A percentile compares a stretch with the other conserved stretches of the same genome.
Evolutionary conservation across 805 yeast genomes (phyloP).

Genomic region (Helenozyma rhizophorensis): DNA sequence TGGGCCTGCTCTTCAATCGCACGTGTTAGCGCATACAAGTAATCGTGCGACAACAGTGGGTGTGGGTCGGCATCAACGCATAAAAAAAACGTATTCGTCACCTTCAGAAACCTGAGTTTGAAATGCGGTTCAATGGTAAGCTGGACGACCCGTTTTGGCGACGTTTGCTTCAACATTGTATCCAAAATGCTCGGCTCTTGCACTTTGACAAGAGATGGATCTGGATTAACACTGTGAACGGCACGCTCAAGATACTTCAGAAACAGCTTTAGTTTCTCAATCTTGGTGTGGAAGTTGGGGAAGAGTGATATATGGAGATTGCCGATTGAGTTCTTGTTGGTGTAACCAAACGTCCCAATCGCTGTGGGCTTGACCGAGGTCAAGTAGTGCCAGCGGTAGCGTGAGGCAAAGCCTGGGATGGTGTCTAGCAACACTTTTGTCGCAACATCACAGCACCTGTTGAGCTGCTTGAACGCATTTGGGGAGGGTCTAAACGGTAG

Average conservation of each 20-base stretch:
- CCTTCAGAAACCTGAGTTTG: conserved; percentile 4
- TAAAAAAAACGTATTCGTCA: conserved; percentile 11
- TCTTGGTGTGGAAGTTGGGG: conserved; percentile 10
- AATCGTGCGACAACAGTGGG: conserved; percentile 2
- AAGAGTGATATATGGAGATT: conserved; percentile 16
- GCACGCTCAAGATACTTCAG: conserved; percentile 3
- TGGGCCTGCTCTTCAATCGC: conserved; percentile 9
- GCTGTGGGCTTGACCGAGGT: conserved; percentile 2
- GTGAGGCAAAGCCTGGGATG: conserved; percentile 3
- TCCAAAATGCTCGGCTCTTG: conserved; percentile 4
- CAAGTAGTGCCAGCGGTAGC: conserved; percentile 5
- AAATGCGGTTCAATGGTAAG: conserved; percentile 2
- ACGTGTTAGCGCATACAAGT: conserved; percentile 8
- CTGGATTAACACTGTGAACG: conserved; percentile 1
- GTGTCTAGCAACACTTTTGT: conserved; percentile 1
- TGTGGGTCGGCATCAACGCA: conserved; percentile 3
- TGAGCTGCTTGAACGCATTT: conserved; percentile 2
- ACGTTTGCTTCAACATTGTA: conserved; percentile 1
- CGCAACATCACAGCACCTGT: conserved; percentile 2
- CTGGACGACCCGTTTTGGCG: not conserved
- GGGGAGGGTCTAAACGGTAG: conserved; percentile 18
- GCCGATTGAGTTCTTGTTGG: conserved; percentile 7
- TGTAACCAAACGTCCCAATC: conserved; percentile 5
- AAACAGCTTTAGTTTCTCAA: conserved; percentile 1
- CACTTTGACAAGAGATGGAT: conserved; percentile 1